Evolutionary conservation across 1,284 basidiomycete species (phyloP).

Genomic region (Cutaneotrichosporon sp.): DNA sequence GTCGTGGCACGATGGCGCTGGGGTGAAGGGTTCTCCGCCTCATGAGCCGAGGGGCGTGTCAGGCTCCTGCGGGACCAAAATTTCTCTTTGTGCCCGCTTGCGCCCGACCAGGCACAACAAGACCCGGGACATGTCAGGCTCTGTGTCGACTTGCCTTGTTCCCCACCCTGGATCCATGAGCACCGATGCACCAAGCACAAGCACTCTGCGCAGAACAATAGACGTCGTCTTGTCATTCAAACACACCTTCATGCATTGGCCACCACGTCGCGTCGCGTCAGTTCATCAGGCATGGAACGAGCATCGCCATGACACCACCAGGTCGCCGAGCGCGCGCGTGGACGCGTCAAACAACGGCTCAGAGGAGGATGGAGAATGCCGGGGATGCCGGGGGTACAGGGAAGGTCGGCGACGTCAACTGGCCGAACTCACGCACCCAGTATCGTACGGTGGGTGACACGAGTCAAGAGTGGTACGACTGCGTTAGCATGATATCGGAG

Average conservation of each 20-base stretch:
- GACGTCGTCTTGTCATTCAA: no score
- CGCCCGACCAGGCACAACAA: neutral
- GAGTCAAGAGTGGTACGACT: neutral
- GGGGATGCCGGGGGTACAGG: no score
- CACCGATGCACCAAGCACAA: no score
- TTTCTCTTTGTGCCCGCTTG: neutral
- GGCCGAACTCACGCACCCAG: neutral
- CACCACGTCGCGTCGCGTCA: neutral
- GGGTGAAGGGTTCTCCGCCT: neutral
- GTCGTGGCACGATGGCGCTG: slow-evolving; percentile 2
- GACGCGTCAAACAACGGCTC: neutral
- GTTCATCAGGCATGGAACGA: neutral
- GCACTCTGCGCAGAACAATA: neutral
- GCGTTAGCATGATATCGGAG: neutral
- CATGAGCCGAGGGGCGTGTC: neutral
- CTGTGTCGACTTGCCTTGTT: neutral
- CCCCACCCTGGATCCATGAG: slow-evolving; percentile 1
- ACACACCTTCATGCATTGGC: no score
- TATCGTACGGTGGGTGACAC: no score
- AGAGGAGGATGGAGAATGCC: no score
- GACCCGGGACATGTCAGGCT: neutral
- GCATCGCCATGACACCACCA: neutral
- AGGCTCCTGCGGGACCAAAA: neutral
- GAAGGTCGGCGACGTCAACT: neutral
- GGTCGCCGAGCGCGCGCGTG: neutral